Evolutionary conservation across 2,329 filamentous ascomycete genomes (phyloP), one percentile per base, ranked within the genome.

Genomic region (Fusarium bactridioides): DNA sequence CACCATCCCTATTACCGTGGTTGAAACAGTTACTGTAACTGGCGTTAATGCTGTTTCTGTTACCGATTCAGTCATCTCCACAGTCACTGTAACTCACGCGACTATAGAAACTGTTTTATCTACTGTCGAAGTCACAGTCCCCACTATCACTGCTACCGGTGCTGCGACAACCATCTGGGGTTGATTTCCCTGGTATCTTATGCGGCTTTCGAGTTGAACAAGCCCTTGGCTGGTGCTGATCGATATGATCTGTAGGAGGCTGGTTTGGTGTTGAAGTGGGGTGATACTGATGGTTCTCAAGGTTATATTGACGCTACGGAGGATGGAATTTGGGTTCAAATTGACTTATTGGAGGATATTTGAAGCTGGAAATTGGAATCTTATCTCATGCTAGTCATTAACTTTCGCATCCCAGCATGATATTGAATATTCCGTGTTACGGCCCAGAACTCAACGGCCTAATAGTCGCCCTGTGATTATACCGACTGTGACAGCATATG

Each of bases 341-440:
- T 10, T 48, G 27, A 2, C n/a, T 12, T 19, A 5, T 5, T 31
- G 9, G 16, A 23, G n/a, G 1, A 44, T 44, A 2, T 7, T 11
- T 3, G 10, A 44, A 3, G 10, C 1, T 44, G 0, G 10, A 25
- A 18, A 19, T 9, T 18, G 16, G 18, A 7, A 18, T 5, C 0
- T 18, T 25, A 3, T 44, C 41, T 25, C 6, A 18, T 25, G 0
- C 41, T 44, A 12, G 7, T 18, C 16, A 23, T 35, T 3, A 16
- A 35, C 33, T 35, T 15, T 35, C 0, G 3, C 1, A 35, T 35
- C 1, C 15, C 1, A 35, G 33, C 16, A 35, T 16, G 15, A 1
- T 31, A 13, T 35, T 35, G 3, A 16, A 4, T 16, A 35, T 35
- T 35, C 7, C 21, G 21, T n/a, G 21, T 43, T 21, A 5, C 4